Percentiles rank a stretch among this genome's conserved stretches.
Conservation (phyloP, 108 stramenopile species). For the Schizochytrium sp. region DNA sequence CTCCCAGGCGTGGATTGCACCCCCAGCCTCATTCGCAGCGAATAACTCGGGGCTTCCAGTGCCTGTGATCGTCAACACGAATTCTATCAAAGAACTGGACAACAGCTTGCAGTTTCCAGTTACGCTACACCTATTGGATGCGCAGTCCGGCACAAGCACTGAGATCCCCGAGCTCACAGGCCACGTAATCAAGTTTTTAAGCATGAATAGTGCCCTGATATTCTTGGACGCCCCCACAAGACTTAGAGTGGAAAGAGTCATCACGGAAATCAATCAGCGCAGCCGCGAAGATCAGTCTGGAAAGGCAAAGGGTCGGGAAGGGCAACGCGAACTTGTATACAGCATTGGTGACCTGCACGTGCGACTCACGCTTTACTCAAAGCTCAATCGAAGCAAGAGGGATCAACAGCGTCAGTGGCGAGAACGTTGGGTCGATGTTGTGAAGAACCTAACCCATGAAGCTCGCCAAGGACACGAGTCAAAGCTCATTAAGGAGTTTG, state of each 20-base stretch:
- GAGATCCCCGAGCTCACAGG: neutral
- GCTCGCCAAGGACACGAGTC: slow-evolving; percentile 10
- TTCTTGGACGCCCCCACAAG: slow-evolving; percentile 20
- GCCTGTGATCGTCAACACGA: slow-evolving; percentile 4
- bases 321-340: slow-evolving; percentile 18
- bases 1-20: neutral
- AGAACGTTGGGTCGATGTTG: neutral
- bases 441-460: slow-evolving; percentile 7
- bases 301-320: slow-evolving; percentile 25
- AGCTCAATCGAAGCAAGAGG: neutral
- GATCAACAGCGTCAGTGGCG: slow-evolving; percentile 25
- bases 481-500: neutral
- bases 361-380: slow-evolving; percentile 19
- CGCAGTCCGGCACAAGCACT: slow-evolving; percentile 23
- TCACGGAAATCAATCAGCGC: slow-evolving; percentile 1
- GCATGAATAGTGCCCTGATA: slow-evolving; percentile 6
- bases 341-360: neutral
- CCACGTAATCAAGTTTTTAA: slow-evolving; percentile 30
- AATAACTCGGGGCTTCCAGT: slow-evolving; percentile 7
- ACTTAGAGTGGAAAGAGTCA: neutral
- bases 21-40: slow-evolving; percentile 9
- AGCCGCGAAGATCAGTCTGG: neutral
- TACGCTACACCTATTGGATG: neutral
- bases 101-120: neutral
- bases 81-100: neutral